Evolutionary conservation across 768 basidiomycete species (phyloP), one percentile per base, ranked within the genome.

Genomic region (Serendipita sp.): DNA sequence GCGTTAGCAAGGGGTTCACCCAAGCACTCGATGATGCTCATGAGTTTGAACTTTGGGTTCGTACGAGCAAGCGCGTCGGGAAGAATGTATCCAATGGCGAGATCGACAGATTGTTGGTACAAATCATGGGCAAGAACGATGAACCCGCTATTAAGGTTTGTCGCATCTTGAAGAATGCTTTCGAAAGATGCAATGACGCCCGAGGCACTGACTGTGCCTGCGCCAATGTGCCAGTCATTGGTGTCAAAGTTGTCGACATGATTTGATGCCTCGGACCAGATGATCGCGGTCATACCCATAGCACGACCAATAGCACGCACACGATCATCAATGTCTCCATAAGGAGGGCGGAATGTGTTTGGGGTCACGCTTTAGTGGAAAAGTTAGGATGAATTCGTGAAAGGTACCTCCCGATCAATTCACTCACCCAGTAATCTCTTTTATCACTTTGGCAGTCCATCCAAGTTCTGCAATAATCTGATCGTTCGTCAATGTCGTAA

Each of bases 401-500:
- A 62, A 11, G n/a, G 2, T 27, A 37, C 34, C 23, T 11, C 13
- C 18, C 31, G 18, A 62, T 18, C 23, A 62, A 18, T 18, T 75
- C 15, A 76, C 75, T 65, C 48, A 52, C 48, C 77, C 91, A 37
- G 85, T 75, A 50, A 87, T 80, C 70, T 93, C 88, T 71, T 84
- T 84, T 74, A 95, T 92, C 64, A 85, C 78, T 74, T 93, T 86
- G 74, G 81, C 87, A 3, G 86, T 80, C 90, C 90, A 95, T 2
- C 88, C 90, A 37, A 95, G 76, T 72, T 93, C 91, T 46, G 90
- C 91, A 65, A 94, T 87, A 69, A 91, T 83, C 68, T 87, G 73
- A 62, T 91, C 87, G 70, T 86, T 92, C 44, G 85, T 76, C 64
- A 86, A 74, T 0, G 86, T 87, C 44, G 89, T 92, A 67, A 91